Evolutionary conservation across 768 basidiomycete genomes (phyloP).

Genomic region (Termitomyces sp.): DNA sequence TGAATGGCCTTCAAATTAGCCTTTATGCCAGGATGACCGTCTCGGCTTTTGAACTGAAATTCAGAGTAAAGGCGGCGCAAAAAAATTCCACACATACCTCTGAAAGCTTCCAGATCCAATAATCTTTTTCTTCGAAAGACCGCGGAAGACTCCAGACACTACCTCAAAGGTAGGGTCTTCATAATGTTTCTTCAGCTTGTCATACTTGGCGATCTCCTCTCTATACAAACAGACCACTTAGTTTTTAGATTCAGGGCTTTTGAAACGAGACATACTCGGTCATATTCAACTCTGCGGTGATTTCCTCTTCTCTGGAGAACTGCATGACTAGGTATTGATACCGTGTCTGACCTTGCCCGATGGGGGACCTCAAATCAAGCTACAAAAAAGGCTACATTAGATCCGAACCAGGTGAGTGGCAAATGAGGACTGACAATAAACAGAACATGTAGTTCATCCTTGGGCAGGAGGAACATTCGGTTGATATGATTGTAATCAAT

Average conservation of each 20-base stretch:
- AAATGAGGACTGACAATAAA: conserved; percentile 70
- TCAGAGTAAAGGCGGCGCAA: not conserved
- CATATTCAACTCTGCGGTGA: conserved; percentile 92
- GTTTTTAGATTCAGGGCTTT: not conserved
- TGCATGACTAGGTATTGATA: conserved; percentile 99
- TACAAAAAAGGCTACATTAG: conserved; percentile 21
- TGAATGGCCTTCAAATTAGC: conserved; percentile 95
- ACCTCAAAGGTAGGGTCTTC: conserved; percentile 96
- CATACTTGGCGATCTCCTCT: conserved; percentile 73
- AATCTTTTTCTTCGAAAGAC: conserved; percentile 86
- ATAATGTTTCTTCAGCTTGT: conserved; percentile 87
- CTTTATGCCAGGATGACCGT: conserved; percentile 93
- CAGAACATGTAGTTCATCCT: conserved; percentile 92
- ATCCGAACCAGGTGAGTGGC: not conserved
- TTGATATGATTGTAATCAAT: conserved; percentile 87
- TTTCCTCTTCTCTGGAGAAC: conserved; percentile 95
- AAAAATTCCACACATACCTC: conserved; percentile 39
- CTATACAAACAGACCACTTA: conserved; percentile 28
- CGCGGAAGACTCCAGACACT: conserved; percentile 90
- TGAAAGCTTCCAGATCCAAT: conserved; percentile 83
- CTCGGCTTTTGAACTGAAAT: conserved; percentile 46
- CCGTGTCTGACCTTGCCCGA: conserved; percentile 95
- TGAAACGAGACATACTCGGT: conserved; percentile 60
- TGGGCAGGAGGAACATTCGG: conserved; percentile 87
- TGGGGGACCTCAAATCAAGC: conserved; percentile 90